Percentiles rank a stretch among this genome's conserved stretches.
Evolutionary conservation across 2,329 filamentous ascomycete species (phyloP).

Genomic region (Esteya vermicola): DNA sequence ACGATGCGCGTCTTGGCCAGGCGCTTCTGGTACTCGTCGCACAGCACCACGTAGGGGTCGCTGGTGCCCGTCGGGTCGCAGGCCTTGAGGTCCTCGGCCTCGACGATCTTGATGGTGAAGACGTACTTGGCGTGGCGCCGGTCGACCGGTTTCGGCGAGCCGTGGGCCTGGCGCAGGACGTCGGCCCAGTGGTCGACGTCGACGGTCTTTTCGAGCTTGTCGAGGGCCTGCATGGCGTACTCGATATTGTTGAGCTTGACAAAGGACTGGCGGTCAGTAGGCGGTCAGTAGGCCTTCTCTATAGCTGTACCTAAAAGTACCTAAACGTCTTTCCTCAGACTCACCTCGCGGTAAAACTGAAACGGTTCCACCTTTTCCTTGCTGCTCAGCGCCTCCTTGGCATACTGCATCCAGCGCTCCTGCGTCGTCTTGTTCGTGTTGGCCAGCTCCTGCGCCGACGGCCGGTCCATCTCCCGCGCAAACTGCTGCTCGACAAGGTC

Average conservation of each 20-base stretch:
- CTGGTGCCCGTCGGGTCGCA: constrained; percentile 90
- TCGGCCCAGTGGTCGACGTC: constrained; percentile 85
- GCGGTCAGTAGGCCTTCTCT: background rate
- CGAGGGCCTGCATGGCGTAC: constrained; percentile 82
- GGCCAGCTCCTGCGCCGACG: constrained; percentile 75
- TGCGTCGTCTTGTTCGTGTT: constrained; percentile 67
- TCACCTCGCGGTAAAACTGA: constrained; percentile 85
- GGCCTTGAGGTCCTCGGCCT: constrained; percentile 95
- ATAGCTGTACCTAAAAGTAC: too few species aligned
- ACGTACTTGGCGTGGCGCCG: constrained; percentile 77
- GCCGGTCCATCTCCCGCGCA: constrained; percentile 79
- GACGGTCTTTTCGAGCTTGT: constrained; percentile 77
- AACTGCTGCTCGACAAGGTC: constrained; percentile 81
- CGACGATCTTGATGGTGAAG: constrained; percentile 97
- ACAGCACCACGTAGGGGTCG: constrained; percentile 92
- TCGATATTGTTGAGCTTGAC: constrained; percentile 98
- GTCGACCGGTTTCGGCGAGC: constrained; percentile 46
- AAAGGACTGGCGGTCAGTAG: constrained; percentile 49
- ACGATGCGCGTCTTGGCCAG: constrained; percentile 89
- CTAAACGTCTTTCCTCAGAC: constrained; percentile 12
- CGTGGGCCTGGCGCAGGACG: constrained; percentile 60
- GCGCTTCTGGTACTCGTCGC: constrained; percentile 95
- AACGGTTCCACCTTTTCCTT: constrained; percentile 94
- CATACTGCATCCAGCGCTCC: constrained; percentile 84
- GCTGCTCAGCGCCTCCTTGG: constrained; percentile 82